Evolutionary conservation across 108 stramenopile genomes (phyloP), one percentile per base, ranked within the genome.

Genomic region (Bacterosira constricta): DNA sequence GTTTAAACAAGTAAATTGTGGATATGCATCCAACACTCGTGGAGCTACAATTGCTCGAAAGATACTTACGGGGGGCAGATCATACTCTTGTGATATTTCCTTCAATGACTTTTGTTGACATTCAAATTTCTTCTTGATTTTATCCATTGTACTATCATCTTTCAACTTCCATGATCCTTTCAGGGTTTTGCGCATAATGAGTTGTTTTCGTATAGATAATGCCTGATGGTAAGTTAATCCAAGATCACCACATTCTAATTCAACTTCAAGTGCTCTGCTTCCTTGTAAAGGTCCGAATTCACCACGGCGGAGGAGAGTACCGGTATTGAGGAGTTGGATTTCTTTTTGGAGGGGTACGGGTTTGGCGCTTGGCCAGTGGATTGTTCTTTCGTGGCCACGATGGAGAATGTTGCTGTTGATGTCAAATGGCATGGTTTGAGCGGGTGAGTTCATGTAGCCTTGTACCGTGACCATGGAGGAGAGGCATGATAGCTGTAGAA

Each of bases 51-150:
- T 73, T 26, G 72, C 72, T 44, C 78, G 56, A 37, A 79, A 23
- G 27, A 79, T 68, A 12, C 39, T 46, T 8, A 79, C 78, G 1
- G 78, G 78, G 6, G 78, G 73, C n/a, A 73, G 46, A 51, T 79
- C 73, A 29, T 74, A 42, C 29, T 59, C 45, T 27, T 17, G 17
- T 2, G 66, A 58, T 45, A 79, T 60, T 12, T 73, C 66, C 6
- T 41, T 6, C 4, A 79, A 34, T 8, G 72, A 53, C 13, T 38
- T 66, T 37, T 46, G 42, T 17, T 38, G 26, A 6, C 30, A 15
- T 18, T 68, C 50, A 45, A 73, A 68, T 8, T 34, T 25, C 41
- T 21, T 53, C 3, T 26, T 37, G 25, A 79, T 36, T 13, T 41
- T 42, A 27, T 73, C 61, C 30, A 67, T 39, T 7, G 45, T 30